Conservation (phyloP, 1,284 basidiomycete genomes). For the Ustilago tritici region DNA sequence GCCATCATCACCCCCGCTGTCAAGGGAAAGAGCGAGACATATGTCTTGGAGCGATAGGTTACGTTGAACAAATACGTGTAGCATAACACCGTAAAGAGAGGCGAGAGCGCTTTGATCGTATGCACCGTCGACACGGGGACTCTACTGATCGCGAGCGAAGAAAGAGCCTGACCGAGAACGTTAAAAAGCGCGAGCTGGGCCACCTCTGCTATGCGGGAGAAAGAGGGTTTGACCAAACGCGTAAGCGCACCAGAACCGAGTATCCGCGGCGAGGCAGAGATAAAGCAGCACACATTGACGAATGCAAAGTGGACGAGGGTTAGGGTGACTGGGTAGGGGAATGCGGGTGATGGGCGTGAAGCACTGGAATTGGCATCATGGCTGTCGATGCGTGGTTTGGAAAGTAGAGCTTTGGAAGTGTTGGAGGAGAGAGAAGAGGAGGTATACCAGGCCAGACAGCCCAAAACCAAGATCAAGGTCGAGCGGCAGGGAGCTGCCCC, state of each 20-base stretch:
- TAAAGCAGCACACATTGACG: conserved; percentile 84
- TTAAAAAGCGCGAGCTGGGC: conserved; percentile 91
- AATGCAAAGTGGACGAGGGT: conserved; percentile 99
- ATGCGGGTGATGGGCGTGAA: conserved; percentile 73
- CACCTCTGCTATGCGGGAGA: conserved; percentile 80
- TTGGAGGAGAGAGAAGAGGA: conserved; percentile 88
- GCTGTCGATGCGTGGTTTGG: conserved; percentile 16
- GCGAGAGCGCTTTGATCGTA: conserved; percentile 87
- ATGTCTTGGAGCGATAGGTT: conserved; percentile 89
- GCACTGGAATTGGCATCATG: neutral
- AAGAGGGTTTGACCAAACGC: conserved; percentile 74
- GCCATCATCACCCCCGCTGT: conserved; percentile 97
- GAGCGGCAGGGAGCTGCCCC: conserved; percentile 24
- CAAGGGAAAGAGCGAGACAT: conserved; percentile 91
- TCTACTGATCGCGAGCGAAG: conserved; percentile 92
- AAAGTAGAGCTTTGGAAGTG: conserved; percentile 86
- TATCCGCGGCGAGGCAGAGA: conserved; percentile 69
- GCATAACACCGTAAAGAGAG: conserved; percentile 93
- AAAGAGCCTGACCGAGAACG: conserved; percentile 95
- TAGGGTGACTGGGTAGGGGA: conserved; percentile 87
- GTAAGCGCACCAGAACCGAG: conserved; percentile 49
- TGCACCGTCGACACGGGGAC: conserved; percentile 98
- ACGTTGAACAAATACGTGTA: conserved; percentile 93
- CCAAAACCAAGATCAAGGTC: conserved; percentile 47
- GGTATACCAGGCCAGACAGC: conserved; percentile 68